Base-by-base conservation (phyloP, 768 basidiomycete genomes). In the Panaeolus papilionaceus region DNA sequence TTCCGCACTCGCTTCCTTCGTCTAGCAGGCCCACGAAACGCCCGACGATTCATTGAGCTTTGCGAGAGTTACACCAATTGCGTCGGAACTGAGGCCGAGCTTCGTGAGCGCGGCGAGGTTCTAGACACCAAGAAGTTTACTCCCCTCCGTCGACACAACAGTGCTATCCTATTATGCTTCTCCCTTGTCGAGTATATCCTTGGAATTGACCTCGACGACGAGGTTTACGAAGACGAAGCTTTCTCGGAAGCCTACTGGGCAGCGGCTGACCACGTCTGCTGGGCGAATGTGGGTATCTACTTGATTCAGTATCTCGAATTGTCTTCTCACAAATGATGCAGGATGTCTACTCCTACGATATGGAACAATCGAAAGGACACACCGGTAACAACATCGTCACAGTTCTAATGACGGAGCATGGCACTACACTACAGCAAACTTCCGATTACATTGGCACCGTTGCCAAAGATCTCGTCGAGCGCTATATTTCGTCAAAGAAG, bases 301-400 rank as follows among this genome's bases (percentile, higher is more conserved):
- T 51, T 37, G 16, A 42, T 65, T 42, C 61, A 18, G 20, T 6
- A 26, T 64, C 16, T 62, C 42, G 42, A 37, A 63, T 42, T 28
- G 58, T 62, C 66, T 16, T 68, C 44, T 47, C 71, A 62, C 54
- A 61, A 26, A 33, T 47, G 18, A 65, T 69, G 54, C 71, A 90
- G 90, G 89, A 92, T 68, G 76, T 91, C 16, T 91, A 90, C 72
- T 91, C 89, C 8, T 92, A 91, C 76, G 87, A 90, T 75, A 87
- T 89, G 85, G 90, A 93, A 71, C 88, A 90, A 71, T 83, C 86
- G 63, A 85, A 85, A 71, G 91, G 89, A 20, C 85, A 87, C 63
- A 81, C 78, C 33, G 87, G 87, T 66, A 91, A 90, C 73, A 92
- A 92, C 74, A 82, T 92, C 70, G 80, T 93, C 63, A 89, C 88